Evolutionary conservation across 2,329 filamentous ascomycete species (phyloP).

Genomic region (Pestalotiopsis sp.): DNA sequence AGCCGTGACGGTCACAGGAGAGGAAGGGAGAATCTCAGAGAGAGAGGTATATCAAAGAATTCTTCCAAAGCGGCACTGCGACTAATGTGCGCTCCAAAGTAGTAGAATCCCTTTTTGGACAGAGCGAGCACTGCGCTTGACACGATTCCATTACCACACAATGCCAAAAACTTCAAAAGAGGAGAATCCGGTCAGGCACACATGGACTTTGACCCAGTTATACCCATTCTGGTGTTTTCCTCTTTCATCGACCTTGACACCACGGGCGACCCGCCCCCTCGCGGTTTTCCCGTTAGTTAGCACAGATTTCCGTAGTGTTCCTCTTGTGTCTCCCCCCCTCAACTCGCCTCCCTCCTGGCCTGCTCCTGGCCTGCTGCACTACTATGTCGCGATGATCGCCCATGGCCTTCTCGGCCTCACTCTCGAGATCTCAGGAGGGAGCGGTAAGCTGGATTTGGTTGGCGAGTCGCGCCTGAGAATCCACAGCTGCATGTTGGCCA

Average conservation of each 20-base stretch:
- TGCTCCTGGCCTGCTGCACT: slow-evolving; percentile 21
- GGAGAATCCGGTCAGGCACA: slow-evolving; percentile 12
- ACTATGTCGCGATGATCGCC: slow-evolving; percentile 19
- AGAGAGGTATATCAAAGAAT: slow-evolving; percentile 11
- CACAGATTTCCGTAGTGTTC: background rate
- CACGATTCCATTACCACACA: slow-evolving; percentile 11
- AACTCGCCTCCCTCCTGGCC: slow-evolving; percentile 14
- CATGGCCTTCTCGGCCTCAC: slow-evolving; percentile 16
- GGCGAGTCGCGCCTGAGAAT: slow-evolving; percentile 30
- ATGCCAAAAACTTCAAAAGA: slow-evolving; percentile 10
- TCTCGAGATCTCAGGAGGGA: slow-evolving; percentile 26
- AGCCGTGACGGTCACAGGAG: background rate
- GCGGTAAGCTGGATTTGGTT: slow-evolving; percentile 29
- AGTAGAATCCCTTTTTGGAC: slow-evolving; percentile 12
- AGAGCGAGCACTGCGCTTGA: slow-evolving; percentile 23
- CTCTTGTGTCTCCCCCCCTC: slow-evolving; percentile 11
- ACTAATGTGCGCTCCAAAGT: background rate
- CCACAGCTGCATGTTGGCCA: slow-evolving; percentile 28
- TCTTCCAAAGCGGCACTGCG: background rate
- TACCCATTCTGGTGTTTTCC: slow-evolving; percentile 25
- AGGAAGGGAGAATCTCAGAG: background rate
- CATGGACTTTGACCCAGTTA: slow-evolving; percentile 27
- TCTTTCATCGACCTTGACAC: background rate
- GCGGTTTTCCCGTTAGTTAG: slow-evolving; percentile 9
- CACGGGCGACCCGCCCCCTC: background rate